Evolutionary conservation across 257 asterid species (phyloP).

Genomic region (Ocimum tenuiflorum): DNA sequence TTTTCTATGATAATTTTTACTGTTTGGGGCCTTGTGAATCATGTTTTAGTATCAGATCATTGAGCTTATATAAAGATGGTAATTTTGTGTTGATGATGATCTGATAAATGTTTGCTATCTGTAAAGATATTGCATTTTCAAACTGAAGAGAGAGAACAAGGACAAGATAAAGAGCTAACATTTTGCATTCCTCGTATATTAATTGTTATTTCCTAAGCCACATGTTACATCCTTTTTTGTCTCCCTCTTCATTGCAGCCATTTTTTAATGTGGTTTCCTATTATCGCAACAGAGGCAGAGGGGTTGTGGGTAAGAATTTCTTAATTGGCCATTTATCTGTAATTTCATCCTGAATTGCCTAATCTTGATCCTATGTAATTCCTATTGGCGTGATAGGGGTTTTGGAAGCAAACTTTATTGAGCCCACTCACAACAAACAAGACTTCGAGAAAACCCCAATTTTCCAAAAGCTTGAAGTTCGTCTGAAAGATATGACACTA

Average conservation of each 20-base stretch:
- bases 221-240: slow-evolving; percentile 11
- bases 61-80: not conserved
- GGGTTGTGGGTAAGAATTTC: slow-evolving; percentile 78
- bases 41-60: not conserved
- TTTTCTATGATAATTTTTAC: too few relatives aligned
- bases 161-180: not conserved
- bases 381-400: slow-evolving; percentile 48
- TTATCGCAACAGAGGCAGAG: slow-evolving; percentile 67
- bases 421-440: slow-evolving; percentile 88
- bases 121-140: not conserved
- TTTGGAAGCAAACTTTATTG: slow-evolving; percentile 82
- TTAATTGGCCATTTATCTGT: slow-evolving; percentile 10
- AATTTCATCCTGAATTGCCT: slow-evolving; percentile 12
- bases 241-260: slow-evolving; percentile 60
- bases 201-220: slow-evolving; percentile 2
- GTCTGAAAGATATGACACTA: slow-evolving; percentile 73
- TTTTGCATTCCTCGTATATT: slow-evolving; percentile 5
- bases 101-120: not conserved
- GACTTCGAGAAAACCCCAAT: slow-evolving; percentile 90
- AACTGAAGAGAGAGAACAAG: not conserved
- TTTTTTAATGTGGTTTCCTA: slow-evolving; percentile 75
- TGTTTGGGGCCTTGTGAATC: not conserved
- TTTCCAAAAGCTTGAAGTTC: slow-evolving; percentile 85
- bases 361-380: slow-evolving; percentile 4
- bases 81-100: slow-evolving; percentile 4